Conservation (phyloP, 352 stramenopile genomes). For the Vaucheria bursata region DNA sequence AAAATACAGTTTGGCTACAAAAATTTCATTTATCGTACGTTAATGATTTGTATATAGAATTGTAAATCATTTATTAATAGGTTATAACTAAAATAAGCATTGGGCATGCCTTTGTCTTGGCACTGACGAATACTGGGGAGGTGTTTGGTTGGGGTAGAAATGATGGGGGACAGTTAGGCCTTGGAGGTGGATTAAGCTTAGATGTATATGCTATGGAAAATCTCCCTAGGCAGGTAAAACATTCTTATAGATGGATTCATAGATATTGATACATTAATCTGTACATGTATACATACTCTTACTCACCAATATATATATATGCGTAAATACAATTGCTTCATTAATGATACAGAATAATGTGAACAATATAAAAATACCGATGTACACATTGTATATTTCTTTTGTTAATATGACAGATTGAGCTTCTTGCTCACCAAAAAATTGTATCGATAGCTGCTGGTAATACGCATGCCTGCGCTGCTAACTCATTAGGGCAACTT, state of each 20-base stretch:
- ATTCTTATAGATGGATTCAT: not conserved
- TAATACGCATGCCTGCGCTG: constrained; percentile 75
- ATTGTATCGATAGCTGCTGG: constrained; percentile 76
- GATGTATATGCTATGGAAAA: constrained; percentile 86
- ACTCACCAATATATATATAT: too few species aligned
- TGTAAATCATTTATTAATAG: too few species aligned
- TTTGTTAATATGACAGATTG: too few species aligned
- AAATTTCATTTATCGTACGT: too few species aligned
- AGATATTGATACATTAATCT: not conserved
- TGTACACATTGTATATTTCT: too few species aligned
- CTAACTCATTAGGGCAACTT: constrained; percentile 72
- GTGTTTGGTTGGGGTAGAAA: constrained; percentile 76
- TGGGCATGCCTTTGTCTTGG: constrained; percentile 72
- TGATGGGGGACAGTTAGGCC: constrained; percentile 75
- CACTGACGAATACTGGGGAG: constrained; percentile 53
- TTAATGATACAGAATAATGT: too few species aligned
- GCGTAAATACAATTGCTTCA: too few species aligned
- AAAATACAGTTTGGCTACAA: too few species aligned
- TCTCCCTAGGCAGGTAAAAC: constrained; percentile 60
- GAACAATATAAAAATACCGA: too few species aligned
- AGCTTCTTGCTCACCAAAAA: not conserved
- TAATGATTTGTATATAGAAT: too few species aligned
- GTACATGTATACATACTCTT: too few species aligned
- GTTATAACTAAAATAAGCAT: constrained; percentile 51
- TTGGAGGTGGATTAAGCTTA: constrained; percentile 73